Evolutionary conservation across 495 filamentous ascomycete genomes (phyloP), one percentile per base, ranked within the genome.

Genomic region (Chaetomium tenue): DNA sequence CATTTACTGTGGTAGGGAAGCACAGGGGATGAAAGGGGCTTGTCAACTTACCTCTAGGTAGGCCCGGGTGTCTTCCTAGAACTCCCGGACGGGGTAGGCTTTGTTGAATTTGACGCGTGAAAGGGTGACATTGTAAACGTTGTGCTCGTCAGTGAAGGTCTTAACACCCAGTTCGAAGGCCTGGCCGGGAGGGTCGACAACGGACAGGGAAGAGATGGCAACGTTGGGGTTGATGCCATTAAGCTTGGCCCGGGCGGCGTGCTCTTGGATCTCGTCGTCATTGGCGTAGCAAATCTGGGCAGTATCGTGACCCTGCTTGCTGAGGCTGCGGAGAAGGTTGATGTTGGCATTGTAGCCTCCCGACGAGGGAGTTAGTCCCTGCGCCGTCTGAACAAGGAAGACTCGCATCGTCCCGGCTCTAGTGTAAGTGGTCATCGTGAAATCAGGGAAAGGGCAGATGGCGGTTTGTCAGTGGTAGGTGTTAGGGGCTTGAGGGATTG

Each of bases 271-370:
- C 39, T 75, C 72, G n/a, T 60, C 12, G 1, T 67, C 61, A 9
- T 47, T 44, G 33, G 63, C 71, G 37, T 73, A 75, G 59, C 71
- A 73, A 52, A 73, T 69, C 47, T 75, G 72, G 22, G 71, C 69
- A 0, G 54, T 44, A 0, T 40, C 64, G 16, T 73, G 69, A 5
- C 69, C 71, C 8, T 57, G n/a, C 13, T 6, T 25, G 54, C 56
- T 22, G 8, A 75, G 65, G 23, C 59, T 58, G 22, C 64, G 71
- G 2, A 75, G 70, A 9, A 75, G 65, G 53, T 50, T 66, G 60
- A 70, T 18, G 57, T 75, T 75, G 13, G 71, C 67, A 61, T 73
- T 73, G 68, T 69, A 75, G 12, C 72, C 72, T 42, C 72, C 72
- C 25, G 72, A 75, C 12, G 72, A 75, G 15, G 72, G 71, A 12